These are phyloP conservation scores for Dactylellina parvicollis DNA, from an alignment of 2,329 filamentous ascomycete species.

Conservation along the genomic window DNA sequence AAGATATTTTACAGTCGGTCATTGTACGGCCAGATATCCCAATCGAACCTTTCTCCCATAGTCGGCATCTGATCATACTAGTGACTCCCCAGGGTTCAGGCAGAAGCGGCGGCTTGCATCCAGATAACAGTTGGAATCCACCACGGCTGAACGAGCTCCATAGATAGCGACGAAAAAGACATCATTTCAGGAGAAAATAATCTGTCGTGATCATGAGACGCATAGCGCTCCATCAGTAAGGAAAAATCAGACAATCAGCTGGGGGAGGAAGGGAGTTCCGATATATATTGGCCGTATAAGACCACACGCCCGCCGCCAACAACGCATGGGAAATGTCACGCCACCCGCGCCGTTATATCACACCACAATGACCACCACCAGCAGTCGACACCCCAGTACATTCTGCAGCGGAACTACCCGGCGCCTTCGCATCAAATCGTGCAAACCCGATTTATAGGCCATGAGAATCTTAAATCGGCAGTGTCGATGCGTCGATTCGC, in stretches of 20 bases:
- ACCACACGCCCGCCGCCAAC: conserved; percentile 16
- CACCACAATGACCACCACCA: conserved; percentile 39
- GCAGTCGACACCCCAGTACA: conserved; percentile 4
- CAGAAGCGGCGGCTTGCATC: conserved; percentile 27
- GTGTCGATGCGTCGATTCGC: conserved; percentile 23
- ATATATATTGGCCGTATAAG: conserved; percentile 31
- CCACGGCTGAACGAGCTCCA: conserved; percentile 26
- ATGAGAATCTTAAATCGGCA: conserved; percentile 12
- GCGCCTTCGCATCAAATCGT: conserved; percentile 7
- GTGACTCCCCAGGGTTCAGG: conserved; percentile 24
- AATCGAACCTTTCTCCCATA: conserved; percentile 1
- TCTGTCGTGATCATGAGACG: conserved; percentile 51
- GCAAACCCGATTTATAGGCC: conserved; percentile 32
- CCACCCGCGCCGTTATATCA: conserved; percentile 39
- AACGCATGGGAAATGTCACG: conserved; percentile 36
- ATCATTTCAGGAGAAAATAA: conserved; percentile 20
- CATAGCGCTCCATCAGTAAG: conserved; percentile 33
- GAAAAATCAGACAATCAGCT: conserved; percentile 1
- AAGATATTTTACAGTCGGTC: neutral
- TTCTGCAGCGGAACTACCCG: conserved; percentile 47
- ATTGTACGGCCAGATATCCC: neutral
- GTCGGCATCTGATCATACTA: conserved; percentile 43
- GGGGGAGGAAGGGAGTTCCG: conserved; percentile 42
- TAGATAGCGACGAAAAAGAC: conserved; percentile 38
- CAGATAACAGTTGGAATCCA: conserved; percentile 32